These are phyloP conservation scores for Pestalotiopsis sp. DNA, from an alignment of 2,329 filamentous ascomycete species.

Conservation along the genomic window DNA sequence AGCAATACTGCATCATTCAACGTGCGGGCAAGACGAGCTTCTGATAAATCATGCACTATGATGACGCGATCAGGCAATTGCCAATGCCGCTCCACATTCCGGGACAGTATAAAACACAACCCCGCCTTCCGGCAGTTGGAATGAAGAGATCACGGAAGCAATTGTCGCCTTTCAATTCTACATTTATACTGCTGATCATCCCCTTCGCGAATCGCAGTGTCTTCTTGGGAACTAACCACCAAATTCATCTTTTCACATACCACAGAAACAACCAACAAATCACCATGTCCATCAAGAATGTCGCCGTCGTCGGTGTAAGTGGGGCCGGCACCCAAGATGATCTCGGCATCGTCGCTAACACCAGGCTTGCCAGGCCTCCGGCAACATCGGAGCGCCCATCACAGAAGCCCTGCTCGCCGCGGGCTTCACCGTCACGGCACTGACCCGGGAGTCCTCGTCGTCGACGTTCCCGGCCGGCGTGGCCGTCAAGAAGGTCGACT, in stretches of 20 bases:
- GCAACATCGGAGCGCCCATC: conserved; percentile 30
- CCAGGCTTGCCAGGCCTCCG: conserved; percentile 27
- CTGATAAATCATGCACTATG: conserved; percentile 11
- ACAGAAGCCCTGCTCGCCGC: conserved; percentile 31
- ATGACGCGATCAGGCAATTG: conserved; percentile 4
- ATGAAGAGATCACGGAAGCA: background rate
- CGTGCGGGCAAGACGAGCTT: background rate
- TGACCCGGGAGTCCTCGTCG: conserved; percentile 48
- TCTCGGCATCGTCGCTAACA: background rate
- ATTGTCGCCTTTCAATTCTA: background rate
- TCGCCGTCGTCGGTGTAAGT: conserved; percentile 17
- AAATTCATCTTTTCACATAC: background rate
- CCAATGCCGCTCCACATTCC: conserved; percentile 7
- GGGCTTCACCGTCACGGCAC: conserved; percentile 50
- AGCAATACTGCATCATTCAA: background rate
- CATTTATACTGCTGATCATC: background rate
- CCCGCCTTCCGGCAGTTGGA: background rate
- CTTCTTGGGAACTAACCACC: background rate
- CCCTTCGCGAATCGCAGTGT: background rate
- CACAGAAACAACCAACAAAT: background rate
- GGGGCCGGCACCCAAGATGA: background rate
- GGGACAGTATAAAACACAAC: conserved; percentile 3
- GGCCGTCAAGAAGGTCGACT: conserved; percentile 49
- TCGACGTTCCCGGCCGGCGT: conserved; percentile 37
- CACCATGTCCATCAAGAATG: conserved; percentile 17